A percentile compares a stretch with the other conserved stretches of the same genome.
Evolutionary conservation across 2,329 filamentous ascomycete genomes (phyloP).

Genomic region (Tolypocladium nubicola): DNA sequence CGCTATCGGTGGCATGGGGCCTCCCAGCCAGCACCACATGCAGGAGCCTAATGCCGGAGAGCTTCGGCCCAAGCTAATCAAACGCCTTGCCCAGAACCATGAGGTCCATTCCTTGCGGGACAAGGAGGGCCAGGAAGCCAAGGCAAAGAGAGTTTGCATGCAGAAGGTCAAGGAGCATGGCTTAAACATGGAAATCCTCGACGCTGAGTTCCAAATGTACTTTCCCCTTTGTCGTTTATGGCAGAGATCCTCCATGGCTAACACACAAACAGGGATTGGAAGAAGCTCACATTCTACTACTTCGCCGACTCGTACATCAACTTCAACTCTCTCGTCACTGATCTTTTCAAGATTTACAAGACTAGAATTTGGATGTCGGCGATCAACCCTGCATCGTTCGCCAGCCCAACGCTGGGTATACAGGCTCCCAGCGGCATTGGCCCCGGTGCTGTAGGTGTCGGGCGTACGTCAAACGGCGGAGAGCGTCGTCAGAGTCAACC

Average conservation of each 20-base stretch:
- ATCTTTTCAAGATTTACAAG: constrained; percentile 99
- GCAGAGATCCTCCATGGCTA: background rate
- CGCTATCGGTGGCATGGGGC: constrained; percentile 69
- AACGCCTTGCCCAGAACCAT: constrained; percentile 82
- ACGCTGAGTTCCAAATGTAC: constrained; percentile 97
- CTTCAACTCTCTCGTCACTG: constrained; percentile 94
- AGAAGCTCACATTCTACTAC: constrained; percentile 98
- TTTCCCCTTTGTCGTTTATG: no score
- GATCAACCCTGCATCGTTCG: constrained; percentile 94
- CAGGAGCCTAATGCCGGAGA: constrained; percentile 64
- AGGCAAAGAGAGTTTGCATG: constrained; percentile 92
- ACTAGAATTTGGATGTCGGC: constrained; percentile 99
- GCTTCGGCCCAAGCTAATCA: constrained; percentile 92
- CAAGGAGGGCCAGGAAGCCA: constrained; percentile 95
- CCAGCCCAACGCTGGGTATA: constrained; percentile 62
- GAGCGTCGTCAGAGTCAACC: constrained; percentile 42
- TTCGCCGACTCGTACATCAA: constrained; percentile 98
- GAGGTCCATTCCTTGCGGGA: constrained; percentile 83
- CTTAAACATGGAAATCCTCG: constrained; percentile 95
- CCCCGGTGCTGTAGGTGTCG: constrained; percentile 52
- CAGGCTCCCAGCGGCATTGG: constrained; percentile 59
- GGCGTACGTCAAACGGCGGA: constrained; percentile 28
- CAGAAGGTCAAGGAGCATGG: constrained; percentile 93
- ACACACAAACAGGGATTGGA: constrained; percentile 67
- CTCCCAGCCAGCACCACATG: constrained; percentile 60